Conservation (phyloP, 345 rosid species). For the Dipteronia sinensis region DNA sequence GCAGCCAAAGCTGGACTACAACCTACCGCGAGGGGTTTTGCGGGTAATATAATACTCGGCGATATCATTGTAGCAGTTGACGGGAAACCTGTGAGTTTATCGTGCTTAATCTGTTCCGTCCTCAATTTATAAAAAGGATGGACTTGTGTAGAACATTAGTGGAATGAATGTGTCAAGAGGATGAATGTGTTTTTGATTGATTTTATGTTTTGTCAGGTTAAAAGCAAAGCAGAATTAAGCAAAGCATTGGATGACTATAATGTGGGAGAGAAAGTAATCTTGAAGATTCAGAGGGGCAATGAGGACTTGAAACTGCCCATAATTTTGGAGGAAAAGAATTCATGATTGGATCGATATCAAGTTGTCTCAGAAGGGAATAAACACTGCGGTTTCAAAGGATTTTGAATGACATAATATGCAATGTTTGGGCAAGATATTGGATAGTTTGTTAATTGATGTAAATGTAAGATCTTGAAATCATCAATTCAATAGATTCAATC, state of each 20-base stretch:
- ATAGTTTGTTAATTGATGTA: neutral
- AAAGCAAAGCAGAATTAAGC: slow-evolving; percentile 73
- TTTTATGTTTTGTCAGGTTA: slow-evolving; percentile 53
- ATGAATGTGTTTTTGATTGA: neutral
- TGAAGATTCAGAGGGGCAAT: slow-evolving; percentile 71
- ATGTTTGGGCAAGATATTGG: too few relatives aligned
- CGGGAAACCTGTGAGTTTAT: slow-evolving; percentile 58
- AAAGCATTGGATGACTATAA: slow-evolving; percentile 78
- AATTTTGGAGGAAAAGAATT: slow-evolving; percentile 66
- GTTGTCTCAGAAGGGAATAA: neutral
- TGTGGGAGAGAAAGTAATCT: slow-evolving; percentile 66
- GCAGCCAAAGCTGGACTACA: slow-evolving; percentile 79
- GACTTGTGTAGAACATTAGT: neutral
- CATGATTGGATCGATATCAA: slow-evolving; percentile 18
- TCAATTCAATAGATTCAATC: neutral
- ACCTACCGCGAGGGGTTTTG: slow-evolving; percentile 82
- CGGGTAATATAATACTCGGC: slow-evolving; percentile 85
- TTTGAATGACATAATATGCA: too few relatives aligned
- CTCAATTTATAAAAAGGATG: neutral
- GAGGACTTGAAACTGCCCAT: slow-evolving; percentile 65
- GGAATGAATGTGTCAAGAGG: neutral
- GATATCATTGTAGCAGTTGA: slow-evolving; percentile 80
- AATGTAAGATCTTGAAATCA: too few relatives aligned
- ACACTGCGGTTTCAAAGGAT: neutral
- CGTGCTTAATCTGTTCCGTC: too few relatives aligned